phyloP scores from a whole-genome alignment of 305 asterid species.

The Solanum chacoense region DNA sequence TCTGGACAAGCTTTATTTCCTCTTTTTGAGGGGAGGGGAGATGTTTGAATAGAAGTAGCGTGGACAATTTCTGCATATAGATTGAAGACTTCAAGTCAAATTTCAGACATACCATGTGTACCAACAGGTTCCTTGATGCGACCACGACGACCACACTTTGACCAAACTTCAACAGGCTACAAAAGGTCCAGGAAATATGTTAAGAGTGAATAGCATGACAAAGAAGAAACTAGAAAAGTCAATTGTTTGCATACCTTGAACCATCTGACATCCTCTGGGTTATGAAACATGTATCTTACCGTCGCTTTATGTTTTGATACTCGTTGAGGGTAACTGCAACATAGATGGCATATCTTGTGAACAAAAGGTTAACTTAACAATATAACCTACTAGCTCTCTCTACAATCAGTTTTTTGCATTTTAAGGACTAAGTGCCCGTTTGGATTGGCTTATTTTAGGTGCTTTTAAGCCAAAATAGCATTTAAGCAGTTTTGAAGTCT shows the following conservation, averaged over 20 bases:
- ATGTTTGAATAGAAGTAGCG: background rate
- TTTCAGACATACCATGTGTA: slow-evolving; percentile 66
- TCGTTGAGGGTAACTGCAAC: slow-evolving; percentile 89
- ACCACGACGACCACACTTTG: slow-evolving; percentile 92
- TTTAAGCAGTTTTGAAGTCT: too few species aligned
- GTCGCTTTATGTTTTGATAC: slow-evolving; percentile 92
- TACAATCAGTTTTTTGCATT: background rate
- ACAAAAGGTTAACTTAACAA: background rate
- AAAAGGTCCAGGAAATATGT: background rate
- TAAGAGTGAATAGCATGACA: background rate
- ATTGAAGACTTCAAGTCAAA: background rate
- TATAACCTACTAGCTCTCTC: background rate
- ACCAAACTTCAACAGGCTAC: slow-evolving; percentile 93
- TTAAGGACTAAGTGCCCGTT: background rate
- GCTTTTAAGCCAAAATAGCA: too few species aligned
- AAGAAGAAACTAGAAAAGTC: background rate
- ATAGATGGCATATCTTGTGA: slow-evolving; percentile 12
- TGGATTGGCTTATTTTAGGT: too few species aligned
- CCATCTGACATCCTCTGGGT: slow-evolving; percentile 96
- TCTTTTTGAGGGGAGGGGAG: background rate
- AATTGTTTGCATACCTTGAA: slow-evolving; percentile 57
- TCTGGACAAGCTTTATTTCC: background rate
- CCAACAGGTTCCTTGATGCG: slow-evolving; percentile 96
- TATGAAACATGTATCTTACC: slow-evolving; percentile 90
- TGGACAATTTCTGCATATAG: background rate